Percentiles rank a stretch among this genome's conserved stretches.
phyloP scores from a whole-genome alignment of 2,329 filamentous ascomycete genomes.

The Clonostachys sp. region DNA sequence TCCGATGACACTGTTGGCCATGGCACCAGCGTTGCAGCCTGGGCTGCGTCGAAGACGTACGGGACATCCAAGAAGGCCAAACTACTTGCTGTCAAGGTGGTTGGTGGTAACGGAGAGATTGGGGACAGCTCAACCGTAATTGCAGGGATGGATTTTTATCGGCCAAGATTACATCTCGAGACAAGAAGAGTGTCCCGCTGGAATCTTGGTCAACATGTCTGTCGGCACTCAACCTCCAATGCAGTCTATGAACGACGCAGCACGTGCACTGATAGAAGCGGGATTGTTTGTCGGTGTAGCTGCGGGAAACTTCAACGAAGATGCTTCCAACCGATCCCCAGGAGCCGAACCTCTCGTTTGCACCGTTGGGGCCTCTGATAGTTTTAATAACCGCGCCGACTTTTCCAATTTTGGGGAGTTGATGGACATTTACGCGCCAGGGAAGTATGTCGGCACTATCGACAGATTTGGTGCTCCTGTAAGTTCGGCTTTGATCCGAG shows the following conservation, averaged over 20 bases:
- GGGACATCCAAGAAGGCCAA: constrained; percentile 51
- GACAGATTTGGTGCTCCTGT: constrained; percentile 10
- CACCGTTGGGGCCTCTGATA: constrained; percentile 41
- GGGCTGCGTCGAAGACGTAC: constrained; percentile 46
- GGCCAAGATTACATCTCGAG: constrained; percentile 24
- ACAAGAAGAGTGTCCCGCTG: constrained; percentile 17
- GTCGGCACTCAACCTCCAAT: constrained; percentile 36
- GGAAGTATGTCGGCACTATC: constrained; percentile 36
- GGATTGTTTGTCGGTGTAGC: constrained; percentile 46
- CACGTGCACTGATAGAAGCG: constrained; percentile 33
- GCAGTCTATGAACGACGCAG: constrained; percentile 40
- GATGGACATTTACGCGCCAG: constrained; percentile 46
- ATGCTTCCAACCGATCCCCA: constrained; percentile 40
- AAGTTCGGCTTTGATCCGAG: too few species aligned
- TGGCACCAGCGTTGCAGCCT: constrained; percentile 52
- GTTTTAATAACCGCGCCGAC: constrained; percentile 27
- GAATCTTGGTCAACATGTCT: constrained; percentile 50
- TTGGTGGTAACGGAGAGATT: constrained; percentile 23
- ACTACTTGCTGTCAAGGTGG: constrained; percentile 48
- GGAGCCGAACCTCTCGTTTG: constrained; percentile 44
- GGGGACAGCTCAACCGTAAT: constrained; percentile 26
- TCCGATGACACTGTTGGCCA: constrained; percentile 46
- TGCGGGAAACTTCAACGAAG: constrained; percentile 42
- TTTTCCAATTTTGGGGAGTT: constrained; percentile 46
- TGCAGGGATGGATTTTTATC: constrained; percentile 46